A percentile compares a stretch with the other conserved stretches of the same genome.
These are phyloP conservation scores for Teunomyces gatunensis DNA, from an alignment of 805 yeast genomes.

Conservation along the genomic window DNA sequence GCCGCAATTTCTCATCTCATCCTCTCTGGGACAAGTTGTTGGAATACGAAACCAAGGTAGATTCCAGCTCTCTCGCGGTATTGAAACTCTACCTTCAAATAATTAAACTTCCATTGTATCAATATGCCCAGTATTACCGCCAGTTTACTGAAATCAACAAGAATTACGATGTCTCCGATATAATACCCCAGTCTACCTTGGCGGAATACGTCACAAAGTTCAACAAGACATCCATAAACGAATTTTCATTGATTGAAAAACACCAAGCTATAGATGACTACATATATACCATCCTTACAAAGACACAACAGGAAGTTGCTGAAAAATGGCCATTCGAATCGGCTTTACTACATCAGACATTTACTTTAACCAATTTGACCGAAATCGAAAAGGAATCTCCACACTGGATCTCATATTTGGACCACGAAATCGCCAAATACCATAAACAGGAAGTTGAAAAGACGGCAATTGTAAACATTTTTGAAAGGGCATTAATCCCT, in stretches of 20 bases:
- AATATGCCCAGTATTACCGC: conserved; percentile 75
- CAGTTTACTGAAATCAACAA: conserved; percentile 40
- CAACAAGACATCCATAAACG: conserved; percentile 18
- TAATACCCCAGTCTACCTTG: conserved; percentile 17
- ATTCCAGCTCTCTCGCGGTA: conserved; percentile 32
- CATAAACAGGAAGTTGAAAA: conserved; percentile 5
- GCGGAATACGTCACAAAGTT: conserved; percentile 20
- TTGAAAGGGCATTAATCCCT: conserved; percentile 73
- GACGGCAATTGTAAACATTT: conserved; percentile 45
- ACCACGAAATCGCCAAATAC: conserved; percentile 41
- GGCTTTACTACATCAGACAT: conserved; percentile 54
- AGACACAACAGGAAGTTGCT: conserved; percentile 52
- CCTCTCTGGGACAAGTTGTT: conserved; percentile 79
- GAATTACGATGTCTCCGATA: conserved; percentile 28
- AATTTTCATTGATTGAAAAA: conserved; percentile 36
- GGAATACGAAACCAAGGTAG: conserved; percentile 49
- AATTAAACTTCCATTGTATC: conserved; percentile 71
- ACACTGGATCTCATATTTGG: conserved; percentile 63
- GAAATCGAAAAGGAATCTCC: conserved; percentile 44
- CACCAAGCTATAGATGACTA: conserved; percentile 43
- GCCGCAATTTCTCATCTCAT: conserved; percentile 74
- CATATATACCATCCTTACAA: conserved; percentile 40
- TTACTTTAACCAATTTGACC: conserved; percentile 29
- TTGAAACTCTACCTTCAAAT: conserved; percentile 44
- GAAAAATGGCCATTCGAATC: conserved; percentile 74